phyloP scores from a whole-genome alignment of 1,284 basidiomycete genomes.

The Paramarasmius palmivorus region DNA sequence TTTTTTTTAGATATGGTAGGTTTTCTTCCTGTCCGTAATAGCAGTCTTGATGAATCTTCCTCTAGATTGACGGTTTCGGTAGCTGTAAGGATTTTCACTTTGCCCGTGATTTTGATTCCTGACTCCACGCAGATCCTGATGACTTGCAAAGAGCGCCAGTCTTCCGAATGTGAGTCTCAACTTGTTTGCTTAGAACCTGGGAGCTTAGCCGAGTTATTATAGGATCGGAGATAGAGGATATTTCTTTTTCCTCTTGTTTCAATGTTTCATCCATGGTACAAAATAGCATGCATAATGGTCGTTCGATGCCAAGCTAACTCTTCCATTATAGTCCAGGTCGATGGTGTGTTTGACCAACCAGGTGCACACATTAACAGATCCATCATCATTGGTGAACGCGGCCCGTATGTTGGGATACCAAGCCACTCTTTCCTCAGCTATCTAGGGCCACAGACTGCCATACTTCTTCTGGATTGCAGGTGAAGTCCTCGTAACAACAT shows the following conservation, averaged over 20 bases:
- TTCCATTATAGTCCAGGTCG: conserved; percentile 58
- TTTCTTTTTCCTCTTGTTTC: conserved; percentile 92
- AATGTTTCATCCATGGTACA: conserved; percentile 84
- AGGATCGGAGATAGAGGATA: conserved; percentile 83
- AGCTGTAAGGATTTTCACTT: conserved; percentile 68
- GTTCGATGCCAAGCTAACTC: conserved; percentile 16
- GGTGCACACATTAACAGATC: conserved; percentile 69
- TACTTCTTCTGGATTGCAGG: conserved; percentile 87
- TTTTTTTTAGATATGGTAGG: conserved; percentile 32
- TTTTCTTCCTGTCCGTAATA: conserved; percentile 3
- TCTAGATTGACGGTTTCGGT: conserved; percentile 89
- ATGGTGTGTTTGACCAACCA: conserved; percentile 65
- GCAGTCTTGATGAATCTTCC: not conserved
- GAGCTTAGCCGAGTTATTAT: not conserved
- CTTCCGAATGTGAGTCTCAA: conserved; percentile 63
- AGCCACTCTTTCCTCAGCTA: conserved; percentile 83
- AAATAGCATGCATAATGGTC: conserved; percentile 6
- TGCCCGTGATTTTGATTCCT: conserved; percentile 2
- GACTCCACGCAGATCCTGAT: conserved; percentile 64
- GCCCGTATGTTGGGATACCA: conserved; percentile 76
- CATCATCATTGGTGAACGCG: conserved; percentile 72
- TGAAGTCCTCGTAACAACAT: conserved; percentile 30
- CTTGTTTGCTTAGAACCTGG: conserved; percentile 1
- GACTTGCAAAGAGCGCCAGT: conserved; percentile 79
- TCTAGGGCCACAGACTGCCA: conserved; percentile 67